These are phyloP conservation scores for Striga hermonthica DNA, from an alignment of 305 asterid species.

Conservation along the genomic window DNA sequence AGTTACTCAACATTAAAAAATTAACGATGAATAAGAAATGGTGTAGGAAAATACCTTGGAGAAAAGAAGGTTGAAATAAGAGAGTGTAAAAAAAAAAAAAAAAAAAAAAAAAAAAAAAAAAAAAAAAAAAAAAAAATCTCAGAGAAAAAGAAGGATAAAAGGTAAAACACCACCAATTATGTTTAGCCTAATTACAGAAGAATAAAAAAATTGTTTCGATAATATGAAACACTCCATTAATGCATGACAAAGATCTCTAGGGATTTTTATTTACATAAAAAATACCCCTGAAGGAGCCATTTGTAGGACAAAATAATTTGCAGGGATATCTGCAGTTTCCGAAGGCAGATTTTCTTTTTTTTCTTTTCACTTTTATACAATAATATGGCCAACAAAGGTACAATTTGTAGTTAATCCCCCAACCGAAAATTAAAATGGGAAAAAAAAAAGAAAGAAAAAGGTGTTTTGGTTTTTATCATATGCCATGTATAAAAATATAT, in stretches of 20 bases:
- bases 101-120: no score
- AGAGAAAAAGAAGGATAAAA: neutral
- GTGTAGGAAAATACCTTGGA: neutral
- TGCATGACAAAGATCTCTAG: neutral
- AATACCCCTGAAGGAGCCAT: neutral
- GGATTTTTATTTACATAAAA: neutral
- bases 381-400: neutral
- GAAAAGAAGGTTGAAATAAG: no score
- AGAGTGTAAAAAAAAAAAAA: no score
- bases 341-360: no score
- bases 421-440: no score
- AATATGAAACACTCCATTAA: neutral
- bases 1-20: slow-evolving; percentile 18
- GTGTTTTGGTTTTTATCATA: slow-evolving; percentile 8
- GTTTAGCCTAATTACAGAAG: neutral
- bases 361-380: no score
- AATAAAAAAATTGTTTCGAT: neutral
- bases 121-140: no score
- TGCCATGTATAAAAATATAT: neutral
- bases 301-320: neutral
- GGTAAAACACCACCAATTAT: neutral
- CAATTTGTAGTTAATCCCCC: neutral
- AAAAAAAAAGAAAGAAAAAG: neutral
- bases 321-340: neutral
- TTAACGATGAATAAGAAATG: neutral